phyloP scores from a whole-genome alignment of 2,329 filamentous ascomycete genomes.

The Plectosphaerella plurivora region DNA sequence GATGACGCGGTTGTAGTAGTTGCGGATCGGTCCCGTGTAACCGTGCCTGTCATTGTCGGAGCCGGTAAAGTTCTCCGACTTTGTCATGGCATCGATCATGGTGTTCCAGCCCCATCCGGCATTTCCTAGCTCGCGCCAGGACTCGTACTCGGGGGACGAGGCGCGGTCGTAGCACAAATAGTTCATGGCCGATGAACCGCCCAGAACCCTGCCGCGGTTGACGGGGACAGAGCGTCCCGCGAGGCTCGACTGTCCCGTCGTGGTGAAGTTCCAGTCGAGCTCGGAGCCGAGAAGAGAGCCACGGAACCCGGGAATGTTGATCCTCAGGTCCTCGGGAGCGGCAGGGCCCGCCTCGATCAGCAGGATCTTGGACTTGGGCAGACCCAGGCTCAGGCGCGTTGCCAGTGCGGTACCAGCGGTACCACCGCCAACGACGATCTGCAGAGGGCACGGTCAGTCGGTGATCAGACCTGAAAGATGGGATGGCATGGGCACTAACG shows the following conservation, averaged over 20 bases:
- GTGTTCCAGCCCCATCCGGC: conserved; percentile 27
- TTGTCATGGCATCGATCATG: conserved; percentile 26
- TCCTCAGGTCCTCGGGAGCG: conserved; percentile 20
- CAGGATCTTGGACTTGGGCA: conserved; percentile 21
- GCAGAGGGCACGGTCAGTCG: neutral
- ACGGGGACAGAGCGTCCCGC: conserved; percentile 33
- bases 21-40: conserved; percentile 15
- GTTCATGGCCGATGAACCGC: conserved; percentile 42
- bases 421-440: conserved; percentile 12
- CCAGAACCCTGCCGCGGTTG: conserved; percentile 42
- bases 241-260: conserved; percentile 32
- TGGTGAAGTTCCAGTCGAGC: conserved; percentile 40
- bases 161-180: conserved; percentile 34
- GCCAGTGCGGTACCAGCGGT: conserved; percentile 8
- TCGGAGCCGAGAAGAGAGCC: conserved; percentile 19
- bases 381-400: conserved; percentile 23
- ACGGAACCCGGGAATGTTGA: conserved; percentile 25
- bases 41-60: conserved; percentile 11
- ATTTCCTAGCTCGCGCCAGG: conserved; percentile 30
- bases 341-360: conserved; percentile 23
- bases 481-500: neutral
- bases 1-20: conserved; percentile 9
- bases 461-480: neutral
- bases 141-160: conserved; percentile 27
- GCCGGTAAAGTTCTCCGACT: conserved; percentile 20